Conservation (phyloP, 2,329 filamentous ascomycete species). For the Hypoxylon sp. region DNA sequence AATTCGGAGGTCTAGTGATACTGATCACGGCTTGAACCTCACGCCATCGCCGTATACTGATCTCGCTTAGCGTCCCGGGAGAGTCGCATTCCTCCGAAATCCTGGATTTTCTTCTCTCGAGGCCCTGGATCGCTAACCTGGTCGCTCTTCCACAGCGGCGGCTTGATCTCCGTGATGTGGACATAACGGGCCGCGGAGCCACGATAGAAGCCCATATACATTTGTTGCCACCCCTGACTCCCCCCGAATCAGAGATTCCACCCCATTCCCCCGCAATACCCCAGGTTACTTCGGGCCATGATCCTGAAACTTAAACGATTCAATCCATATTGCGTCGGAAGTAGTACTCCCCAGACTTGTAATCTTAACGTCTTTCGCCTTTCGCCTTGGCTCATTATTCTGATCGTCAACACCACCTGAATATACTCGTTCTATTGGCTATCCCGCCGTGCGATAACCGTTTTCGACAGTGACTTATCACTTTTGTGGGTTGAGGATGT, state of each 20-base stretch:
- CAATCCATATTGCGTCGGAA: slow-evolving; percentile 36
- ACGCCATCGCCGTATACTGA: slow-evolving; percentile 18
- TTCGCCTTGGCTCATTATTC: slow-evolving; percentile 28
- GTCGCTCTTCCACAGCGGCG: slow-evolving; percentile 22
- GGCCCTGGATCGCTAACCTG: slow-evolving; percentile 20
- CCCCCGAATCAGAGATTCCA: slow-evolving; percentile 25
- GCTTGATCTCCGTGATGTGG: slow-evolving; percentile 34
- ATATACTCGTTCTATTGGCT: slow-evolving; percentile 17
- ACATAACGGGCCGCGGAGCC: slow-evolving; percentile 35
- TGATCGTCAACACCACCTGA: slow-evolving; percentile 18
- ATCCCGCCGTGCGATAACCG: slow-evolving; percentile 8
- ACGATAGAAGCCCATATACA: slow-evolving; percentile 22
- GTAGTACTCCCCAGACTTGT: slow-evolving; percentile 19
- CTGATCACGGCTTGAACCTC: slow-evolving; percentile 16
- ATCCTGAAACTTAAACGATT: slow-evolving; percentile 34
- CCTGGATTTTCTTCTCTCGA: slow-evolving; percentile 13
- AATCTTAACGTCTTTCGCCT: slow-evolving; percentile 17
- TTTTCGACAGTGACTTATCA: slow-evolving; percentile 25
- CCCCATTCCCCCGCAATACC: slow-evolving; percentile 35
- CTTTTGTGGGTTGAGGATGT: slow-evolving; percentile 8
- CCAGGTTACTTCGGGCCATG: slow-evolving; percentile 36
- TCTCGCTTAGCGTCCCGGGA: slow-evolving; percentile 18
- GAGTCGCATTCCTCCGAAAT: slow-evolving; percentile 17
- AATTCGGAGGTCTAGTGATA: slow-evolving; percentile 21
- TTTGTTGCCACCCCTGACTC: slow-evolving; percentile 23